phyloP scores from a whole-genome alignment of 768 basidiomycete genomes.

The button mushroom (Agaricus bisporus) region DNA sequence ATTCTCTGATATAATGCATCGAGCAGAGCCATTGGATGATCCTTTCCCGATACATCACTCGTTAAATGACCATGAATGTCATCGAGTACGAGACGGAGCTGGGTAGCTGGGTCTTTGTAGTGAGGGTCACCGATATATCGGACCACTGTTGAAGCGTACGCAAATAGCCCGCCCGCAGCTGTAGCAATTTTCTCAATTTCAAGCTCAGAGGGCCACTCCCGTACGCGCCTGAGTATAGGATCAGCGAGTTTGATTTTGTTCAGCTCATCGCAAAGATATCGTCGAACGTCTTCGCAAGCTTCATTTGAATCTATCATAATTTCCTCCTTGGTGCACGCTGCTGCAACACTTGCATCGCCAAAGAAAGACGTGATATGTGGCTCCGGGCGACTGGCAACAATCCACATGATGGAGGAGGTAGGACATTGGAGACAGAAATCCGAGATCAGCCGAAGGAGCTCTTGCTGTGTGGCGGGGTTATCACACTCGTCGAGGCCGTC shows the following conservation, averaged over 20 bases:
- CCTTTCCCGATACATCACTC: background rate
- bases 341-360: background rate
- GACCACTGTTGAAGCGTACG: constrained; percentile 19
- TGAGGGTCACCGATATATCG: constrained; percentile 15
- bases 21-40: background rate
- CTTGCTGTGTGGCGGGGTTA: constrained; percentile 5
- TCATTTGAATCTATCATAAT: constrained; percentile 7
- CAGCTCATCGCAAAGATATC: constrained; percentile 1
- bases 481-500: background rate
- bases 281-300: constrained; percentile 14
- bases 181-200: constrained; percentile 11
- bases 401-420: constrained; percentile 15
- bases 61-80: background rate
- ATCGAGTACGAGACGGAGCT: background rate
- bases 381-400: constrained; percentile 24
- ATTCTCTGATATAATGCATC: background rate
- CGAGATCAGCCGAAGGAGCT: constrained; percentile 12
- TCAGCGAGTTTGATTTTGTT: constrained; percentile 5
- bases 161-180: constrained; percentile 19
- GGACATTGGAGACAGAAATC: background rate
- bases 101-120: background rate
- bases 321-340: background rate
- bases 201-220: constrained; percentile 15
- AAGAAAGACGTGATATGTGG: constrained; percentile 14
- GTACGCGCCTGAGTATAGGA: background rate